phyloP scores from a whole-genome alignment of 371 early-diverging fungal species.

The Synchytrium microbalum region DNA sequence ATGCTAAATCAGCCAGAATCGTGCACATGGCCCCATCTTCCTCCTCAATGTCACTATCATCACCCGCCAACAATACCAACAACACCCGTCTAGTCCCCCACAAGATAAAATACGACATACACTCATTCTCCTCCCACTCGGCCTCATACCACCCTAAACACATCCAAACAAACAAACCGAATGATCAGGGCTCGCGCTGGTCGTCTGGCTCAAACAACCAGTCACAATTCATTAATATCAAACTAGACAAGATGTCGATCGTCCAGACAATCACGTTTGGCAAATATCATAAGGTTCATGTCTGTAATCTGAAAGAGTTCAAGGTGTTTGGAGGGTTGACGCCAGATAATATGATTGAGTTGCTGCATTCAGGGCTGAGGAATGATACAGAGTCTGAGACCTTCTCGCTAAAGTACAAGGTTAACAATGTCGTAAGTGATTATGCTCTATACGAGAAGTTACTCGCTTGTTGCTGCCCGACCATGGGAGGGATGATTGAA shows the following conservation, averaged over 20 bases:
- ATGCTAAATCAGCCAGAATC: too few species aligned
- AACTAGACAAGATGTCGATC: conserved; percentile 60
- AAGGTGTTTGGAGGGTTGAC: conserved; percentile 80
- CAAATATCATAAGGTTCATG: conserved; percentile 91
- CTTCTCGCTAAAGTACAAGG: conserved; percentile 64
- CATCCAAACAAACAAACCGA: conserved; percentile 64
- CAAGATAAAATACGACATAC: conserved; percentile 45
- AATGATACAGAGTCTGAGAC: conserved; percentile 89
- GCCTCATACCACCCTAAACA: conserved; percentile 69
- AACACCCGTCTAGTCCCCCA: too few species aligned
- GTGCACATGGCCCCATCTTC: too few species aligned
- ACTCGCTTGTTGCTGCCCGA: conserved; percentile 2
- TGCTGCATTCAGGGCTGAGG: conserved; percentile 81
- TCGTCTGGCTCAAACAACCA: conserved; percentile 74
- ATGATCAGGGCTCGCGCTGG: conserved; percentile 74
- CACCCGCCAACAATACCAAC: too few species aligned
- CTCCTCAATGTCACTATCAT: too few species aligned
- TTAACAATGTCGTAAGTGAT: conserved; percentile 42
- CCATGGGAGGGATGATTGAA: background rate
- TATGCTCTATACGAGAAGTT: background rate
- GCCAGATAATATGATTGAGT: conserved; percentile 70
- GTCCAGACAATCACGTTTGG: conserved; percentile 84
- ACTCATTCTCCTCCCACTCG: conserved; percentile 64
- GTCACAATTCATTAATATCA: conserved; percentile 66
- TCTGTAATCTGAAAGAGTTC: conserved; percentile 95